A percentile compares a stretch with the other conserved stretches of the same genome.
Conservation (phyloP, 192 early-diverging fungal genomes). For the Entomortierella parvispora region DNA sequence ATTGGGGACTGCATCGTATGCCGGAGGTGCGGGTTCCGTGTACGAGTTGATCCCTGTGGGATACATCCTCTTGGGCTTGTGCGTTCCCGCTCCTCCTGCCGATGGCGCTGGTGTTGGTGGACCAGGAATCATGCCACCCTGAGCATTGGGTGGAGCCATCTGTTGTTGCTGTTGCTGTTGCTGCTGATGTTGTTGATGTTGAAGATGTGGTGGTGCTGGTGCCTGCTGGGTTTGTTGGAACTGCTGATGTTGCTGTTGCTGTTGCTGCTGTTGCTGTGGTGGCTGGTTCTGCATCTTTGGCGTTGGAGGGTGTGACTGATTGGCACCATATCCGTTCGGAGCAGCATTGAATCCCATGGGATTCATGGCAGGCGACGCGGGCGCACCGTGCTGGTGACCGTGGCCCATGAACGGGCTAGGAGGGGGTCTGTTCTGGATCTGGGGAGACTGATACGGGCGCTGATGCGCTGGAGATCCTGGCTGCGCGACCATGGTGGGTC, state of each 20-base stretch:
- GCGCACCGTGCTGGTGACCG: slow-evolving; percentile 21
- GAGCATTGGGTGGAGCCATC: slow-evolving; percentile 2
- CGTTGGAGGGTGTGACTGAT: slow-evolving; percentile 40
- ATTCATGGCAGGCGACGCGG: slow-evolving; percentile 36
- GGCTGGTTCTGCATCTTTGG: slow-evolving; percentile 25
- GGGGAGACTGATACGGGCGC: slow-evolving; percentile 43
- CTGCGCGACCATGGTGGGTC: slow-evolving; percentile 23
- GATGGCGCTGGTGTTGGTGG: slow-evolving; percentile 32
- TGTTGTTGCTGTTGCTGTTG: slow-evolving; percentile 23
- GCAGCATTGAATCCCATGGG: slow-evolving; percentile 42
- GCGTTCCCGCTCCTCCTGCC: slow-evolving; percentile 11
- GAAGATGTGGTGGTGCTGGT: slow-evolving; percentile 2
- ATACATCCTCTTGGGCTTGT: slow-evolving; percentile 63
- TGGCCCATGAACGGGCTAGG: slow-evolving; percentile 19
- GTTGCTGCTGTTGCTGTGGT: slow-evolving; percentile 6
- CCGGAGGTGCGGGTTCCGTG: slow-evolving; percentile 25
- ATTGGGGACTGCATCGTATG: slow-evolving; percentile 38
- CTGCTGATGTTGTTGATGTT: neutral
- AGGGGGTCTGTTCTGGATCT: slow-evolving; percentile 33
- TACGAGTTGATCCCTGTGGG: slow-evolving; percentile 61
- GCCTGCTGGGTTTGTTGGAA: slow-evolving; percentile 7
- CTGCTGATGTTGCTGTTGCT: slow-evolving; percentile 12
- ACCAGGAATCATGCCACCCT: slow-evolving; percentile 21
- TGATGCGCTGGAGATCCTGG: slow-evolving; percentile 41
- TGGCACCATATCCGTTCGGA: slow-evolving; percentile 24